Evolutionary conservation across 805 yeast species (phyloP), one percentile per base, ranked within the genome.

Genomic region (Starmerella etchellsii): DNA sequence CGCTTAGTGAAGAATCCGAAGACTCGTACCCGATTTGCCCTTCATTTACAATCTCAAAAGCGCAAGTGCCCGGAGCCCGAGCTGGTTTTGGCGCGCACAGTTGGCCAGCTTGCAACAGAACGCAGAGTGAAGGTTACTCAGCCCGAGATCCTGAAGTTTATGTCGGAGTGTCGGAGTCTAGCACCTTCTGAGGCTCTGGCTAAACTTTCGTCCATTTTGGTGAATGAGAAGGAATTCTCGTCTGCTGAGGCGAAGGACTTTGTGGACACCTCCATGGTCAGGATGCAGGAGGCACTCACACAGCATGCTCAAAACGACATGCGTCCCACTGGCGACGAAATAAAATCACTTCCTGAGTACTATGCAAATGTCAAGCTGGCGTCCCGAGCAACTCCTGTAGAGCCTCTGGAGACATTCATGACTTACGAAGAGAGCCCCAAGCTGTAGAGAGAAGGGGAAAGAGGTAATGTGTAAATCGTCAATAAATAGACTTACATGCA

Each of bases 31-130:
- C 71, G 63, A 52, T 55, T 78, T 19, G 67, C 76, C 22, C 69
- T 81, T 15, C 81, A 79, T 53, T 65, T 85, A 54, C 70, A 74
- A 52, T 74, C 93, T 4, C 76, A 71, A 27, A 30, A 36, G 34
- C 76, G 71, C 31, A 32, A 39, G 31, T 31, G 34, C 40, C 32
- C 25, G 15, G 41, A 39, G 5, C 41, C 43, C 18, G 48, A 47
- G 31, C 48, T 47, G 15, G 44, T 57, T 2, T 41, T 51, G 7
- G 42, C 48, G 18, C 50, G 53, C 10, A 48, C 56, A 26, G 48
- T 48, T 56, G 33, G 51, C 55, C 24, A 49, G 58, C 38, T 45
- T 50, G 16, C 48, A 57, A 31, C 51, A 54, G 26, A 65, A 59
- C 41, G 41, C 23, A 4, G 33, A 18, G 27, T 45, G 22, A 11